Evolutionary conservation across 2,329 filamentous ascomycete genomes (phyloP).

Genomic region (Cladosporium sp.): DNA sequence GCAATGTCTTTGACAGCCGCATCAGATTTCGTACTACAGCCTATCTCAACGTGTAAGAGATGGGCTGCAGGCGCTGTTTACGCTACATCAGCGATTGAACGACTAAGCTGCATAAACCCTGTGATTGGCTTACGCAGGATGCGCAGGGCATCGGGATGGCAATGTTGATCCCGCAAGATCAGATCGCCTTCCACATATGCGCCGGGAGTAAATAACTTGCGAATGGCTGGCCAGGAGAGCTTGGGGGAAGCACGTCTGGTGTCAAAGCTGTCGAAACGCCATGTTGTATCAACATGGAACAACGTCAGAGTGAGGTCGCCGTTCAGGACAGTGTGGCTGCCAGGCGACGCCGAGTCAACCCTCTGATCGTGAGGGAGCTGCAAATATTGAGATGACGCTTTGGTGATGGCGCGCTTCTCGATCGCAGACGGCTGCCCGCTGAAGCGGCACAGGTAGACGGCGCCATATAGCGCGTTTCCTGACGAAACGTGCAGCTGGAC

Average conservation of each 20-base stretch:
- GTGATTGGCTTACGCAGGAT: background rate
- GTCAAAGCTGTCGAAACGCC: background rate
- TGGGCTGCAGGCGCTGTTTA: conserved; percentile 1
- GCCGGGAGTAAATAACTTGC: background rate
- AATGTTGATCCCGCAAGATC: background rate
- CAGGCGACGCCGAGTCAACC: background rate
- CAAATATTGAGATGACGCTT: background rate
- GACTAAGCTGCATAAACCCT: background rate
- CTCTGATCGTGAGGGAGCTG: background rate
- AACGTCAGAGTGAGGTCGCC: background rate
- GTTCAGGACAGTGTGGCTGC: background rate
- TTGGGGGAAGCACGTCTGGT: background rate
- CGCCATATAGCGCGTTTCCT: background rate
- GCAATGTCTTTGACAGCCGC: background rate
- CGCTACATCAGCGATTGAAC: background rate
- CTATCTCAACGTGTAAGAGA: conserved; percentile 1
- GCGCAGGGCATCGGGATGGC: background rate
- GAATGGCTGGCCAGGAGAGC: conserved; percentile 1
- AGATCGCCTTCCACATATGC: background rate
- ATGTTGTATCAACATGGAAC: background rate
- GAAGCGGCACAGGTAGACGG: background rate
- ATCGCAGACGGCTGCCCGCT: background rate
- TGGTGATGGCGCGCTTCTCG: background rate
- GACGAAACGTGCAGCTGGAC: background rate
- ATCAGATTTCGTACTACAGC: background rate